Evolutionary conservation across 164 flowering plant genomes (phyloP), one percentile per base, ranked within the genome.

Genomic region (Aristolochia fimbriata): DNA sequence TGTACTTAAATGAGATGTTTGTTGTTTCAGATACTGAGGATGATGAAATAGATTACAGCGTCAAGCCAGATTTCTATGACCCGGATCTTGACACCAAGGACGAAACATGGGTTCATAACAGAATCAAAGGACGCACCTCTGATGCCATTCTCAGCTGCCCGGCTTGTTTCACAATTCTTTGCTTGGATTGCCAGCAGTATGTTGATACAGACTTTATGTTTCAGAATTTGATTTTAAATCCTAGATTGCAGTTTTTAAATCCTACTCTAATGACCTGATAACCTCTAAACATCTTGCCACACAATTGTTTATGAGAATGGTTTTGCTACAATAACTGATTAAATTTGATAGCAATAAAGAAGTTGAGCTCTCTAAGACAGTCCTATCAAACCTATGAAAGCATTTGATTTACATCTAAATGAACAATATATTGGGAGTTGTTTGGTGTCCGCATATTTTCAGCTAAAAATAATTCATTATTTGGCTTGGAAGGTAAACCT

Each of bases 81-180:
- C 67, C 92, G 0, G 70, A 78, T 45, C 77, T 84, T 45, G 95
- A 90, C 63, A 84, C 70, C 5, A 81, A 80, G 63, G 86, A 90
- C 76, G 88, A 85, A 64, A 1, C 24, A 50, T 87, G 95, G 92
- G 83, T 81, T 61, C 75, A 78, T 0, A 82, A 78, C 68, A 75
- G 73, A 73, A 71, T 86, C 46, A 70, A 71, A 62, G 90, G 92
- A 1, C 77, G 54, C 37, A 59, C 25, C 17, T 79, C 97, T 45
- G 97, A 90, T 77, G 95, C 91, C 61, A 78, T 84, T 20, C 88
- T 90, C 27, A 90, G 86, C 68, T 90, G 97, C 66, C 97, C 95
- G 11, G 88, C 88, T 76, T 90, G 97, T 66, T 90, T 90, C 74
- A 90, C 91, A 21, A 85, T 91, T 15, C 84, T 90, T 15, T 87